Evolutionary conservation across 345 rosid species (phyloP), one percentile per base, ranked within the genome.

Genomic region (Heritiera fomes): DNA sequence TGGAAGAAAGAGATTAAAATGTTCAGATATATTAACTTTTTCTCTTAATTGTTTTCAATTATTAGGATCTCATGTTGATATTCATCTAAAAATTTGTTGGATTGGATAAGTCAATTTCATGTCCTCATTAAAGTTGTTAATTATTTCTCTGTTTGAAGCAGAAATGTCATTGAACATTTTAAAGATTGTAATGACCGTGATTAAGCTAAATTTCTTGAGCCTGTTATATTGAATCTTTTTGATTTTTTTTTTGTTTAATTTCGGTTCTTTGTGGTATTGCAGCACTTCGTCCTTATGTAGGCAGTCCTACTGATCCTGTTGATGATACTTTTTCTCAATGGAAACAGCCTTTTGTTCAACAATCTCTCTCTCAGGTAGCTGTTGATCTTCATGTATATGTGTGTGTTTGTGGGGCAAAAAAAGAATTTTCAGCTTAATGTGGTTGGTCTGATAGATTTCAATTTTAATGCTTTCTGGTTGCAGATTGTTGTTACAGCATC

Each of bases 261-360:
- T 73, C 32, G 17, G 63, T 43, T 43, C 55, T 71, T 67, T 77
- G 43, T 38, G 73, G 58, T 77, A 41, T 73, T 79, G 53, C 68
- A 93, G 97, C 91, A 62, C 93, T 93, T 79, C 91, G 95, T 50
- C 95, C 97, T 70, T 78, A 78, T n/a, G 68, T 85, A 73, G 88
- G 80, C 83, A 83, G 85, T 80, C 66, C 77, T 65, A 71, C 82
- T 73, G 95, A 91, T 77, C 84, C 86, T 81, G 71, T 85, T 82
- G 92, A 82, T 86, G 91, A 91, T 53, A 82, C 77, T 77, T 90
- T 93, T 87, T 85, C 91, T 71, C 88, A 73, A 45, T 93, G 97
- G 97, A 87, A 81, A 75, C 97, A 91, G 81, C 87, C 88, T 74
- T 86, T 83, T 84, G 89, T 90, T 59, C 90, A 88, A 68, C 93